phyloP scores from a whole-genome alignment of 225 moss, liverwort and hornwort species.

The Pseudoscleropodium purum region DNA sequence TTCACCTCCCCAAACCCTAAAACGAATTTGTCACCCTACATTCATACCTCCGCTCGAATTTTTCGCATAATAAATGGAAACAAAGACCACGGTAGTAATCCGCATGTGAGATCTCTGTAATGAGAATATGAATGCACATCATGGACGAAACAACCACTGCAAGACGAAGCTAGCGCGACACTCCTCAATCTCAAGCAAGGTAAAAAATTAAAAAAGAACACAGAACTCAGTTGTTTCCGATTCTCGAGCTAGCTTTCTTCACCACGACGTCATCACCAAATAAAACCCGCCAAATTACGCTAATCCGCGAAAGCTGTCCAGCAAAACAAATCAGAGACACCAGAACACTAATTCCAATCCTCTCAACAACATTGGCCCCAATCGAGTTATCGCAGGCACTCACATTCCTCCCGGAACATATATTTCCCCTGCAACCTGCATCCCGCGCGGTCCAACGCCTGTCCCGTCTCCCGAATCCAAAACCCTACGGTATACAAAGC shows the following conservation, averaged over 20 bases:
- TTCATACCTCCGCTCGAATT: background rate
- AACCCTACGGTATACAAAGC: slow-evolving; percentile 27
- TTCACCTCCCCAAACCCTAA: background rate
- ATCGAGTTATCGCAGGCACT: background rate
- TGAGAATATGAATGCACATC: background rate
- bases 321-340: background rate
- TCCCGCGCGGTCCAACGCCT: slow-evolving; percentile 34
- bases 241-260: background rate
- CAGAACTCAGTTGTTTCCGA: background rate
- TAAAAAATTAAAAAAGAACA: background rate
- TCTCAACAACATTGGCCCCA: background rate
- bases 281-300: background rate
- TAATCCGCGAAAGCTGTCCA: background rate
- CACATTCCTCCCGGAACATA: slow-evolving; percentile 16
- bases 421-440: slow-evolving; percentile 28
- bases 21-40: background rate
- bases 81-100: background rate
- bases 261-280: background rate
- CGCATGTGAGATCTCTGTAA: background rate
- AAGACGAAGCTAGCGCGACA: background rate
- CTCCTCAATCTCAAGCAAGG: background rate
- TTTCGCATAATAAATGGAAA: background rate
- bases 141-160: background rate
- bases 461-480: slow-evolving; percentile 38
- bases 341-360: background rate